Conservation (phyloP, 2,329 filamentous ascomycete genomes). For the Diaporthe citrichinensis region DNA sequence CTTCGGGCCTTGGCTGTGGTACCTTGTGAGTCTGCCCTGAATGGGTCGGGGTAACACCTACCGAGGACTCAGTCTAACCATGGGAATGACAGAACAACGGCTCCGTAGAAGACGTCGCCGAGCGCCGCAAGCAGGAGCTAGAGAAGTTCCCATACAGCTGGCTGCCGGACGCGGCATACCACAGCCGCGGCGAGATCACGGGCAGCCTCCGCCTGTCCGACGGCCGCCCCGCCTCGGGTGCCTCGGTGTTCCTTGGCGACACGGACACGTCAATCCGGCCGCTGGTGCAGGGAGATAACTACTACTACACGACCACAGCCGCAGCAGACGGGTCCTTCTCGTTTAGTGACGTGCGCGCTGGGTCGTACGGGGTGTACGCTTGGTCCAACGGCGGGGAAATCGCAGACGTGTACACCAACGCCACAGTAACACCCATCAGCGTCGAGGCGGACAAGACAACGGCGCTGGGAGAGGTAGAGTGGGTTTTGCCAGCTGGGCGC, state of each 20-base stretch:
- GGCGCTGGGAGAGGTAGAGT: constrained; percentile 56
- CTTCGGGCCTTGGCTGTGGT: constrained; percentile 61
- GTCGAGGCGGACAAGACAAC: constrained; percentile 53
- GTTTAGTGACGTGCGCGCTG: constrained; percentile 59
- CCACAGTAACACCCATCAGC: constrained; percentile 57
- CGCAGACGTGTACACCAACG: constrained; percentile 60
- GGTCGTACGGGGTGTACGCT: constrained; percentile 62
- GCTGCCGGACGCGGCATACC: constrained; percentile 61
- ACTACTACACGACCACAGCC: constrained; percentile 65
- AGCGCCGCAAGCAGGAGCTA: constrained; percentile 57
- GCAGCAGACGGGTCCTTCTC: constrained; percentile 58
- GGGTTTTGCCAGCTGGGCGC: constrained; percentile 54
- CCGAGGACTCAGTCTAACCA: constrained; percentile 15
- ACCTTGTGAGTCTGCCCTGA: constrained; percentile 46
- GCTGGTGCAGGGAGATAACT: constrained; percentile 61
- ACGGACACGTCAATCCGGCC: constrained; percentile 59
- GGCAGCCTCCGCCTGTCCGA: constrained; percentile 61
- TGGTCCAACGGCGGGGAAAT: constrained; percentile 63
- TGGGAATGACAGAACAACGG: constrained; percentile 58
- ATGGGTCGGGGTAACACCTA: neutral
- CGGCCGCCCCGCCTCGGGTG: constrained; percentile 61
- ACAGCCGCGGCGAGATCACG: constrained; percentile 61
- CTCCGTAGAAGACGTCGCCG: constrained; percentile 57
- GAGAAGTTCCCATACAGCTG: constrained; percentile 63
- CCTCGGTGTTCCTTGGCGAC: constrained; percentile 65